Percentiles rank a stretch among this genome's conserved stretches.
Conservation (phyloP, 2,329 filamentous ascomycete genomes). For the Corynespora cassiicola region DNA sequence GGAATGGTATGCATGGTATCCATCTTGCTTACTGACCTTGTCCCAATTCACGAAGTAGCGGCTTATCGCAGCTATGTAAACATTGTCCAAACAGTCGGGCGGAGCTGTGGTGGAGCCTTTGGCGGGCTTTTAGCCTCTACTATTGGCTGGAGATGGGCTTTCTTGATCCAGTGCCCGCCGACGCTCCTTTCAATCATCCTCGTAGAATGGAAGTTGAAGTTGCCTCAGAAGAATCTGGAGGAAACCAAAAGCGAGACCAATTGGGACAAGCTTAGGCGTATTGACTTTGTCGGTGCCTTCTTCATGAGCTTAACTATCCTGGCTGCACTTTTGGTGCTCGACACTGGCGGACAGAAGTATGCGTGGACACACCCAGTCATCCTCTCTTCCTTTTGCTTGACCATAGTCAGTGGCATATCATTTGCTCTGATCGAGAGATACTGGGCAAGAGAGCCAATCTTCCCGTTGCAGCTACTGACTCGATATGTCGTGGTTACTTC, state of each 20-base stretch:
- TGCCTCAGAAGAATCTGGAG: not conserved
- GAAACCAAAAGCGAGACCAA: not conserved
- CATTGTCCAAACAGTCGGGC: no score
- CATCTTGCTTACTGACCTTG: conserved; percentile 2
- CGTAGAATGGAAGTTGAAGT: no score
- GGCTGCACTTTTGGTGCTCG: conserved; percentile 50
- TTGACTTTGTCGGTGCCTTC: conserved; percentile 64
- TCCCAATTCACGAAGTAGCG: conserved; percentile 4
- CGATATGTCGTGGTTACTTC: conserved; percentile 59
- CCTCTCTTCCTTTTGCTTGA: conserved; percentile 29
- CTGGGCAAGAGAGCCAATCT: conserved; percentile 60
- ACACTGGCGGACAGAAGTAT: conserved; percentile 50
- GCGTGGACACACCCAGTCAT: conserved; percentile 41
- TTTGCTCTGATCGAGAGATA: conserved; percentile 41
- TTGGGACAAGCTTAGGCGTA: conserved; percentile 57
- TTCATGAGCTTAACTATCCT: conserved; percentile 51
- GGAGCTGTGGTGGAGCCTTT: no score
- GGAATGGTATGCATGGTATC: no score
- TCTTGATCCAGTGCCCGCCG: not conserved
- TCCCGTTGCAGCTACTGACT: conserved; percentile 61
- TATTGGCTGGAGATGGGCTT: no score
- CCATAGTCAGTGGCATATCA: conserved; percentile 20
- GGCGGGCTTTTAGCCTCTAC: not conserved
- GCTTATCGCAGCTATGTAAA: no score
- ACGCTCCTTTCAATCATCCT: not conserved